Conservation (phyloP, 495 filamentous ascomycete species). For the Talaromyces adpressus region DNA sequence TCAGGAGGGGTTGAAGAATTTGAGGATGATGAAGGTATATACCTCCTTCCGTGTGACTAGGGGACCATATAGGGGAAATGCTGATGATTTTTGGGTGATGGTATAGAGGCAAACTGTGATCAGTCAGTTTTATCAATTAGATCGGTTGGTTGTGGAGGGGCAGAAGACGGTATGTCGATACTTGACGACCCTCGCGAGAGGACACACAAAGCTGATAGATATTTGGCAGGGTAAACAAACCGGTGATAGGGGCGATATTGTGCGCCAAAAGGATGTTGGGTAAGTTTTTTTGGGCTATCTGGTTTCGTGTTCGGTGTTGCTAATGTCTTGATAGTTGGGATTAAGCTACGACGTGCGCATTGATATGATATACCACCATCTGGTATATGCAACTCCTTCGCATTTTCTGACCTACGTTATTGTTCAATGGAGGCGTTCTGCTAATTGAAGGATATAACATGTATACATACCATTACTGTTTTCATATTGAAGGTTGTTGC, state of each 20-base stretch:
- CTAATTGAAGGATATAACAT: neutral
- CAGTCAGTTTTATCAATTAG: slow-evolving; percentile 90
- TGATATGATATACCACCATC: neutral
- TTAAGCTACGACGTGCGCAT: slow-evolving; percentile 16
- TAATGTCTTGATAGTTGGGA: slow-evolving; percentile 36
- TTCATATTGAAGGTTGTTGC: neutral
- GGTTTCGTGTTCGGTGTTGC: neutral
- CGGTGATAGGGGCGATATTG: slow-evolving; percentile 59
- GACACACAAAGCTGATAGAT: neutral
- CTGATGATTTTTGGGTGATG: neutral
- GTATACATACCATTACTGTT: slow-evolving; percentile 7
- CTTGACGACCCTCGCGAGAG: no score
- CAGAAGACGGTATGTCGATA: slow-evolving; percentile 49
- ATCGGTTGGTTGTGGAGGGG: slow-evolving; percentile 89
- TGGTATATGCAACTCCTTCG: neutral
- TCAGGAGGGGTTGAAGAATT: slow-evolving; percentile 77
- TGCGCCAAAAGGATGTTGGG: slow-evolving; percentile 79
- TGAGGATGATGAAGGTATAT: slow-evolving; percentile 89
- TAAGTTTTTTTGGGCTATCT: slow-evolving; percentile 30
- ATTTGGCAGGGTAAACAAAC: slow-evolving; percentile 63
- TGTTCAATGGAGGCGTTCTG: neutral
- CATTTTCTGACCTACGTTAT: neutral
- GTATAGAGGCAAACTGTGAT: slow-evolving; percentile 85
- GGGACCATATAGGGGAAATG: neutral
- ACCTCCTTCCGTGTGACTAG: neutral